phyloP scores from a whole-genome alignment of 352 stramenopile species.

The Pythium oligandrum region DNA sequence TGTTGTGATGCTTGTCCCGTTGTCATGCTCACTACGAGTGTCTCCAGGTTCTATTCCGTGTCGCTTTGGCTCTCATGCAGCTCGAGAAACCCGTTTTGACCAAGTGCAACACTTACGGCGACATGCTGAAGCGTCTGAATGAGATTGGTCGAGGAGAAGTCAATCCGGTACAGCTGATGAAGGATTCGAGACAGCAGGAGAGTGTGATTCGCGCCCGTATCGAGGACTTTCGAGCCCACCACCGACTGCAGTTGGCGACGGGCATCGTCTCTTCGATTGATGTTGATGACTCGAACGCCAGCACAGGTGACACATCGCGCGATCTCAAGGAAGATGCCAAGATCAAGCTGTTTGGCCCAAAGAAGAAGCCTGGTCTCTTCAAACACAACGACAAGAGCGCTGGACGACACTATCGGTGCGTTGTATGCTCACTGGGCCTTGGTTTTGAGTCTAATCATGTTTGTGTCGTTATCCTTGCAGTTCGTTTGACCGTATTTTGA shows the following conservation, averaged over 20 bases:
- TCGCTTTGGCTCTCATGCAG: slow-evolving; percentile 71
- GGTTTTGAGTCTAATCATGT: not conserved
- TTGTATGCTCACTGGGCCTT: not conserved
- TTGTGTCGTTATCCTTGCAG: slow-evolving; percentile 16
- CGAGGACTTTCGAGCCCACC: slow-evolving; percentile 81
- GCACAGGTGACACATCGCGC: not conserved
- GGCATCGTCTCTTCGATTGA: slow-evolving; percentile 70
- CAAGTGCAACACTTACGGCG: slow-evolving; percentile 58
- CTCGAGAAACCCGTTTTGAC: slow-evolving; percentile 54
- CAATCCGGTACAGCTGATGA: slow-evolving; percentile 42
- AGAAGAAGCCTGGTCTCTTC: slow-evolving; percentile 63
- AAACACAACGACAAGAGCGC: slow-evolving; percentile 51
- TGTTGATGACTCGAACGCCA: slow-evolving; percentile 29
- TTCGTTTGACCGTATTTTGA: slow-evolving; percentile 67
- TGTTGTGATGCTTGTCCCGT: too few species aligned
- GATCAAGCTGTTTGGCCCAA: slow-evolving; percentile 40
- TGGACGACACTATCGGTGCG: slow-evolving; percentile 42
- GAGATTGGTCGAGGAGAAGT: slow-evolving; percentile 60
- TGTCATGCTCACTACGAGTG: too few species aligned
- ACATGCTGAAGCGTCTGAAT: slow-evolving; percentile 79
- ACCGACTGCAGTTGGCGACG: slow-evolving; percentile 74
- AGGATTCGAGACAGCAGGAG: slow-evolving; percentile 54
- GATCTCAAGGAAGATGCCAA: slow-evolving; percentile 40
- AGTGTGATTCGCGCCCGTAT: slow-evolving; percentile 62
- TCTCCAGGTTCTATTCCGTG: slow-evolving; percentile 64